phyloP scores from a whole-genome alignment of 2,329 filamentous ascomycete species.

The Aureobasidium subglaciale region DNA sequence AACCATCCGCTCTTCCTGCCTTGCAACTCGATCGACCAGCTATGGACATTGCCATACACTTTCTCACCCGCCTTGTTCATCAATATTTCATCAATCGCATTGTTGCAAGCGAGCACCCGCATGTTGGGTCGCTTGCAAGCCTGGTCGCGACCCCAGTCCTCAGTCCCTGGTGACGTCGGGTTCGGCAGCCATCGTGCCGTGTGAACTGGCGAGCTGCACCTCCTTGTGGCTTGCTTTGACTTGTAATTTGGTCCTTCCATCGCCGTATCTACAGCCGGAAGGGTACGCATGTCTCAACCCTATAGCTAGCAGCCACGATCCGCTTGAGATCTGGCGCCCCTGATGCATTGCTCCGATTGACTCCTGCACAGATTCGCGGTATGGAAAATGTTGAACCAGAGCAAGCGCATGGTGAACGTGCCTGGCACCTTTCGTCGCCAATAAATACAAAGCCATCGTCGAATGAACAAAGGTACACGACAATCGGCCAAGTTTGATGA shows the following conservation, averaged over 20 bases:
- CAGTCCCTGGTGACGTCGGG: background rate
- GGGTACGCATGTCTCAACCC: background rate
- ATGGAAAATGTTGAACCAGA: too few species aligned
- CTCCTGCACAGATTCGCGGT: too few species aligned
- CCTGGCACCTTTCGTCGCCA: background rate
- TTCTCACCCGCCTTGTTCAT: background rate
- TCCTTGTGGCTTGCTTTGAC: background rate
- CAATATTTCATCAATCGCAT: background rate
- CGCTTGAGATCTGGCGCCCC: too few species aligned
- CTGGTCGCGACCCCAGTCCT: background rate
- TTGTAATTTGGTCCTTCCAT: background rate
- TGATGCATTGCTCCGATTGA: too few species aligned
- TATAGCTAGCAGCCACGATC: background rate
- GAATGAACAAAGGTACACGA: background rate
- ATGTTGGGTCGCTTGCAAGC: background rate
- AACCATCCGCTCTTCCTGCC: background rate
- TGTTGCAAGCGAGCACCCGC: background rate
- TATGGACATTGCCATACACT: background rate
- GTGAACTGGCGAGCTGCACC: constrained; percentile 3
- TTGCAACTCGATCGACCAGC: background rate
- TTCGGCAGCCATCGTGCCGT: background rate
- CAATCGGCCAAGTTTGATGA: background rate
- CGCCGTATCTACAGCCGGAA: background rate
- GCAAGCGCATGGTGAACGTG: too few species aligned
- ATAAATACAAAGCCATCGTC: background rate